Evolutionary conservation across 2,329 filamentous ascomycete genomes (phyloP), one percentile per base, ranked within the genome.

Genomic region (Colletotrichum cuscutae): DNA sequence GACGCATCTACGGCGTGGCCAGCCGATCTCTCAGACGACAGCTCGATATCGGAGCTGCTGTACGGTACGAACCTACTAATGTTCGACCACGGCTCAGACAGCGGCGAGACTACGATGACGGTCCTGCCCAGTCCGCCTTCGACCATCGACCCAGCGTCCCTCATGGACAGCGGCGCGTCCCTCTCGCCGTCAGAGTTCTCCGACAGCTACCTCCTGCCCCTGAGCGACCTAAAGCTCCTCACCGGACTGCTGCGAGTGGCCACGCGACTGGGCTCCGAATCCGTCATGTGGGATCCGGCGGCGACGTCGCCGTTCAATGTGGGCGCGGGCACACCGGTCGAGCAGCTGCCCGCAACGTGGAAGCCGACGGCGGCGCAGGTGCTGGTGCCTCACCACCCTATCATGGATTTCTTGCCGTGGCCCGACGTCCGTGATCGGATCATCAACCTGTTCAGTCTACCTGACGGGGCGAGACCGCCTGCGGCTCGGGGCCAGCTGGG

Each of bases 321-420:
- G 26, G 78, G 79, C 62, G 71, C 64, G 15, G 78, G 75, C 26
- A 79, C 79, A 57, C 74, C 82, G 76, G 53, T 79, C 9, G 76
- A 81, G 13, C 80, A 84, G 59, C 79, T 90, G 8, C 87, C 87
- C 2, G 58, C 68, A 15, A 82, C 86, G 49, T 86, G 88, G 80
- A 85, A 82, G 37, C 89, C 89, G 13, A 90, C 88, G 0, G 66
- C 80, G 11, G 82, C 84, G 0, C 89, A 91, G 76, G 76, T 84
- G 9, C 75, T 82, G 2, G 80, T 89, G 15, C 86, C 87, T 1
- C 89, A 91, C 74, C 89, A 91, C 75, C 89, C 89, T 1, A 71
- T 90, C 13, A 78, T 91, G 12, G 89, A 91, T 77, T 79, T 90
- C 32, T 78, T 91, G 1, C 89, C 89, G 1, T 91, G 89, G 89